Conservation (phyloP, 2,329 filamentous ascomycete species). For the Microdochium nivale region DNA sequence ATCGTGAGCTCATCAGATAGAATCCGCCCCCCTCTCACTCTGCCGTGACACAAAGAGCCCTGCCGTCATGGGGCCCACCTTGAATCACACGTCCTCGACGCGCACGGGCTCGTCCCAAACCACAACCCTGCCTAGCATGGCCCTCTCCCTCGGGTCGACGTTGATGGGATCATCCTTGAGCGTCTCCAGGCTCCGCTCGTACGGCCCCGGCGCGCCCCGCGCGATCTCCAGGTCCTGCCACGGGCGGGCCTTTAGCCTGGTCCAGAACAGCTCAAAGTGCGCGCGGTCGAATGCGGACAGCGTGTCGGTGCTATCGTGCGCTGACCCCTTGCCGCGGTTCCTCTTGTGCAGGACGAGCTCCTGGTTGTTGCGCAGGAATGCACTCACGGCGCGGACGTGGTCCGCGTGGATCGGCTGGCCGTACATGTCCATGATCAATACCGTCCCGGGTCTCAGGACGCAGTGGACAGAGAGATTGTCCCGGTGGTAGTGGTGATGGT, state of each 20-base stretch:
- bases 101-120: not conserved
- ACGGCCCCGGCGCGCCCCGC: not conserved
- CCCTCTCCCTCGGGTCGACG: not conserved
- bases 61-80: not conserved
- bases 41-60: no score
- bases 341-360: not conserved
- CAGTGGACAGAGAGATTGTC: not conserved
- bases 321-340: not conserved
- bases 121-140: not conserved
- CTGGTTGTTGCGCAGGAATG: not conserved
- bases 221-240: not conserved
- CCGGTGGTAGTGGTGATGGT: no score
- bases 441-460: not conserved
- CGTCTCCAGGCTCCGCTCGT: not conserved
- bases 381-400: not conserved
- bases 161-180: not conserved
- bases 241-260: not conserved
- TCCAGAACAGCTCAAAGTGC: not conserved
- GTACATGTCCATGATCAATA: not conserved
- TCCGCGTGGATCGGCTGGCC: not conserved
- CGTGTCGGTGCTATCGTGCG: not conserved
- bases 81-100: not conserved
- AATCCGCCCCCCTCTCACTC: no score
- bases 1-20: no score
- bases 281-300: not conserved